Evolutionary conservation across 352 stramenopile genomes (phyloP).

Genomic region (Synura sp.): DNA sequence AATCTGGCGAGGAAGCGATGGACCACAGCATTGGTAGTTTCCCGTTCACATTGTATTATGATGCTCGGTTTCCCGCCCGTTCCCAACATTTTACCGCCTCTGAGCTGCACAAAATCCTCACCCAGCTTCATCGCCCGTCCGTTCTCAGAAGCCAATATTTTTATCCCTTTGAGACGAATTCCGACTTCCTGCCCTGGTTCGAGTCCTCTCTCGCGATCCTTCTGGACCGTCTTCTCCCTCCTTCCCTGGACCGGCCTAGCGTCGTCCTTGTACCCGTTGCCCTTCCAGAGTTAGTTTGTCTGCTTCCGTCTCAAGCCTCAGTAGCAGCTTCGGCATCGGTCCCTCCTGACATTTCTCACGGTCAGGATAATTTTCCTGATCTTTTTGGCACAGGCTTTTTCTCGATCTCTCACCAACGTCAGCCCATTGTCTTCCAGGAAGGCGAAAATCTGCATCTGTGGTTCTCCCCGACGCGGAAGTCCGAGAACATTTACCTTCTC

Average conservation of each 20-base stretch:
- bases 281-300: not conserved
- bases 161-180: constrained; percentile 4
- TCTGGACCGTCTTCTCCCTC: not conserved
- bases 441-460: not conserved
- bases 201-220: not conserved
- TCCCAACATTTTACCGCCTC: not conserved
- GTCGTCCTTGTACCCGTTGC: not conserved
- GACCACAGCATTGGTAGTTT: not conserved
- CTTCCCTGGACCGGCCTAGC: not conserved
- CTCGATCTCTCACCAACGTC: not conserved
- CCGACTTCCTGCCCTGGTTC: not conserved
- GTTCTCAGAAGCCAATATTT: not conserved
- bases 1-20: not conserved
- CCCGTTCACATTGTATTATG: constrained; percentile 2
- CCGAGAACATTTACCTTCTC: constrained; percentile 1
- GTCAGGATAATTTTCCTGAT: not conserved
- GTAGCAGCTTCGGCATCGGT: not conserved
- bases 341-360: not conserved
- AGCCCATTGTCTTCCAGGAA: constrained; percentile 7
- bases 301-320: not conserved
- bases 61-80: not conserved
- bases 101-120: not conserved
- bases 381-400: constrained; percentile 8
- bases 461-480: not conserved
- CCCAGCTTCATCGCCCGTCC: constrained; percentile 3